These are phyloP conservation scores for Candida stauntonica DNA, from an alignment of 805 yeast genomes.

Conservation along the genomic window DNA sequence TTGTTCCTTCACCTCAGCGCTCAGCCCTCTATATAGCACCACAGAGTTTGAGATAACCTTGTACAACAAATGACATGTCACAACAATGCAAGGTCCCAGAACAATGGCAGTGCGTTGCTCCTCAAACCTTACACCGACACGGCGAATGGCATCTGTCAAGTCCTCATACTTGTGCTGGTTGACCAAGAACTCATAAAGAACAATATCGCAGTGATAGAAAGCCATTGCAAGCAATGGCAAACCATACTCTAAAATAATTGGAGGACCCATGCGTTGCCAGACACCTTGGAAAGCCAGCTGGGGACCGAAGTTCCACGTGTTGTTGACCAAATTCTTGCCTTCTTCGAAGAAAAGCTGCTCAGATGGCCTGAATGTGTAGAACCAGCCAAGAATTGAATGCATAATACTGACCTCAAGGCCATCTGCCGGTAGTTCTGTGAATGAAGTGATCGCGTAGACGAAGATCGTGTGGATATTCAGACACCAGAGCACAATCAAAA, in stretches of 20 bases:
- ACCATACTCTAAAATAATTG: background rate
- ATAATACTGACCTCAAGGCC: background rate
- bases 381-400: background rate
- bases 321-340: background rate
- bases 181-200: slow-evolving; percentile 18
- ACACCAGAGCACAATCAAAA: background rate
- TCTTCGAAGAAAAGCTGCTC: background rate
- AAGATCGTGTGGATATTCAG: background rate
- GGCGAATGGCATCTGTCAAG: slow-evolving; percentile 10
- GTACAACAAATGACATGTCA: slow-evolving; percentile 6
- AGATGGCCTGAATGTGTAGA: slow-evolving; percentile 1
- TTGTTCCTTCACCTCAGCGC: slow-evolving; percentile 51
- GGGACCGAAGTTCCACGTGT: background rate
- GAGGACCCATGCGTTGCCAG: slow-evolving; percentile 3
- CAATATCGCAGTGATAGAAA: slow-evolving; percentile 15
- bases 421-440: too few species aligned
- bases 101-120: slow-evolving; percentile 1
- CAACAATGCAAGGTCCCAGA: slow-evolving; percentile 13
- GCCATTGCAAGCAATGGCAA: slow-evolving; percentile 3
- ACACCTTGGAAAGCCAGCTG: slow-evolving; percentile 1
- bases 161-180: slow-evolving; percentile 18
- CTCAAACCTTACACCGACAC: slow-evolving; percentile 1
- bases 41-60: background rate
- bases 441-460: background rate
- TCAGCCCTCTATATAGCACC: slow-evolving; percentile 22